Base-by-base conservation (phyloP, 345 rosid genomes). In the Eucalyptus pauciflora region DNA sequence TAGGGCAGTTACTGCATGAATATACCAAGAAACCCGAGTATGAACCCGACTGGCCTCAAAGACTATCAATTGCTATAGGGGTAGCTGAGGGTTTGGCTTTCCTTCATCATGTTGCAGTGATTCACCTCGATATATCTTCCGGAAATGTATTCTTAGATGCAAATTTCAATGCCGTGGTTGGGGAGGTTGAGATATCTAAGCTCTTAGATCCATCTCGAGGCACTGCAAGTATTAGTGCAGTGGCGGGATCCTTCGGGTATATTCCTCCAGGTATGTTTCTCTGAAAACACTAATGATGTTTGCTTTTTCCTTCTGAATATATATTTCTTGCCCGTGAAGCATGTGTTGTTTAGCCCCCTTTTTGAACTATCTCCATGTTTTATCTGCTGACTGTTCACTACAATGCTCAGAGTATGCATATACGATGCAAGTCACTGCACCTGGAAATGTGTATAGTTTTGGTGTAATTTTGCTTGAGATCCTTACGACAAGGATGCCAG, bases 381-480 rank as follows among this genome's bases (percentile, higher is more conserved):
- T 76, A 37, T 76, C 83, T 76, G 83, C 83, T 81, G 5, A 64
- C 87, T 45, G 50, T 50, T 50, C 81, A 58, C 87, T 86, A 64
- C 51, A 49, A 88, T 91, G 29, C 48, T 31, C 96, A 97, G 99
- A 97, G 92, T 95, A 97, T 88, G 99, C 99, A 13, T 98, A 98
- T 89, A 95, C 99, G 83, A 94, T 94, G 94, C 99, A 95, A 94
- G 99, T 98, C 58, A 98, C 99, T 31, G 99, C 97, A 87, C 99
- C 98, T 25, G 97, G 99, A 86, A 98, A 98, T 87, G 98, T 97
- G 13, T 98, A 96, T 92, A 98, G 99, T 93, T 96, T 93, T 15
- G 99, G 99, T 62, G 99, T 96, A 3, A 98, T 97, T 76, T 94
- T 98, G 88, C 98, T 97, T 17, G 99, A 98, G 95, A 93, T 98